Evolutionary conservation across 768 basidiomycete species (phyloP), one percentile per base, ranked within the genome.

Genomic region (Galerina marginata): DNA sequence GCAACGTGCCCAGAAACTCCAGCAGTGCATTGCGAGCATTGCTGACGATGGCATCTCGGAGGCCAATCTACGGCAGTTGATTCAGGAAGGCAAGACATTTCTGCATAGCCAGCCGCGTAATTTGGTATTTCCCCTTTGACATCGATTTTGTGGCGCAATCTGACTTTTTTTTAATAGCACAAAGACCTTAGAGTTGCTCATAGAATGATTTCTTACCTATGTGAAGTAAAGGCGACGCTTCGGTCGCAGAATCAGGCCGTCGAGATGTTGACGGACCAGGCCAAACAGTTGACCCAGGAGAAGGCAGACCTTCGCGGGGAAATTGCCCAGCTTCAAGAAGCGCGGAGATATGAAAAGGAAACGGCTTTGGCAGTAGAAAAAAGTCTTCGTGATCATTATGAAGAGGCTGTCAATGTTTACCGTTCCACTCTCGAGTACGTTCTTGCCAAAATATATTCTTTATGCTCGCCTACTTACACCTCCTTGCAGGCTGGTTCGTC

Each of bases 21-120:
- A 86, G 52, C 75, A 81, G 52, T 77, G 80, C 23, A 83, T 90
- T 58, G 77, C 80, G 16, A 76, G 75, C 15, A 78, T 90, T 54
- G 81, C 86, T 44, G 81, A 82, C 55, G 77, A 80, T 58, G 89
- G 89, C 1, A 84, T 80, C 0, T 80, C 84, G 4, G 81, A 87
- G 67, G 65, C 78, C 23, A 73, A 77, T 47, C 73, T 85, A 40
- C 81, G 83, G 25, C 71, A 81, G 59, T 71, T 86, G 36, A 84
- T 87, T 56, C 77, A 80, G 9, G 83, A 86, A 16, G 77, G 80
- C 53, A 79, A 74, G 60, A 66, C 75, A 1, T 88, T 86, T 62
- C 74, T 87, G 59, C 71, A 76, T 38, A 70, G 69, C 0, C 79
- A 80, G 59, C 79, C 82, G 20, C 77, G 79, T n/a, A 74, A 76